Evolutionary conservation across 148 eudicot genomes (phyloP).

Genomic region (Silene conica): DNA sequence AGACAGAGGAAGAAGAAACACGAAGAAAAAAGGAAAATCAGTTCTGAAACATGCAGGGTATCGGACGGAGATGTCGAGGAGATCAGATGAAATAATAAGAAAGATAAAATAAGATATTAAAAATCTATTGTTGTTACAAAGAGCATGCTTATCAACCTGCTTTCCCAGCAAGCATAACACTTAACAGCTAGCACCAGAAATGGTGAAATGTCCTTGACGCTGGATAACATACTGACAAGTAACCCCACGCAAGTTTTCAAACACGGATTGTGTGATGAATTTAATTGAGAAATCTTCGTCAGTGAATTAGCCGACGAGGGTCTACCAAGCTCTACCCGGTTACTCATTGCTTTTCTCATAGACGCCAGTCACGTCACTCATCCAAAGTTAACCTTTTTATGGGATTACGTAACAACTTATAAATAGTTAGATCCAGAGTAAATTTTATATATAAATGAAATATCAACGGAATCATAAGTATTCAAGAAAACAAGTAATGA

Average conservation of each 20-base stretch:
- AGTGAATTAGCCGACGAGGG: conserved; percentile 47
- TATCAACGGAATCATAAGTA: neutral
- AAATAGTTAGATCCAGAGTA: neutral
- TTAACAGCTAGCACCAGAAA: neutral
- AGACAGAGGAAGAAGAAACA: no score
- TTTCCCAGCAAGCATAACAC: neutral
- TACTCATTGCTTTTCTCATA: conserved; percentile 49
- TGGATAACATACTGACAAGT: neutral
- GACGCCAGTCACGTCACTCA: conserved; percentile 19
- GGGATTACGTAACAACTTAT: conserved; percentile 7
- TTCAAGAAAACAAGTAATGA: neutral
- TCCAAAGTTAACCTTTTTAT: conserved; percentile 24
- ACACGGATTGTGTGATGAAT: no score
- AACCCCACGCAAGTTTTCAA: neutral
- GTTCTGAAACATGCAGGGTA: no score
- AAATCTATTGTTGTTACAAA: no score
- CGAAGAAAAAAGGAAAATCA: no score
- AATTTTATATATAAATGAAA: neutral
- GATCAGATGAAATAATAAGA: no score
- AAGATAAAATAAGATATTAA: no score
- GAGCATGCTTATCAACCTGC: neutral
- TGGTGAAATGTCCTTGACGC: neutral
- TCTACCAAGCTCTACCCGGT: conserved; percentile 39
- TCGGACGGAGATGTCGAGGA: no score
- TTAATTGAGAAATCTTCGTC: neutral